Percentiles rank a stretch among this genome's conserved stretches.
phyloP scores from a whole-genome alignment of 2,329 filamentous ascomycete species.

The Hysterium pulicare region DNA sequence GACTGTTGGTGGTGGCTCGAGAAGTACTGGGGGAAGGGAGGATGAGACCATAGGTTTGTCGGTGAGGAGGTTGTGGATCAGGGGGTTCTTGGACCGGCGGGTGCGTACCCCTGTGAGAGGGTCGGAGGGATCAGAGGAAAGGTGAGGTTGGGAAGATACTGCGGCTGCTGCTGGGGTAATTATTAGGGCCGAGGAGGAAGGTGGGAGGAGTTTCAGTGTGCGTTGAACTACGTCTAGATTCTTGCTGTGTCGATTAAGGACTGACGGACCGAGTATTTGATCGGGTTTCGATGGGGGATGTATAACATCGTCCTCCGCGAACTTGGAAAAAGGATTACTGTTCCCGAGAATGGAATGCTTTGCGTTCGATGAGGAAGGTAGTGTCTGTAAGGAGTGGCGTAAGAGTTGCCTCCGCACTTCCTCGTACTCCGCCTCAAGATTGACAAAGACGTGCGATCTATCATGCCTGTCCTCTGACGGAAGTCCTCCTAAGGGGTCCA shows the following conservation, averaged over 20 bases:
- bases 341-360: constrained; percentile 16
- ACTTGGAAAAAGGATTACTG: constrained; percentile 46
- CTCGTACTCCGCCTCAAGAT: constrained; percentile 84
- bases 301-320: constrained; percentile 30
- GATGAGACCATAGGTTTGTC: constrained; percentile 92
- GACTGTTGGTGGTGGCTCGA: constrained; percentile 24
- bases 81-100: constrained; percentile 68
- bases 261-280: constrained; percentile 10
- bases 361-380: constrained; percentile 12
- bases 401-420: constrained; percentile 63
- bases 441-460: constrained; percentile 79
- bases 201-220: constrained; percentile 71
- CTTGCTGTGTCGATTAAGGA: constrained; percentile 55
- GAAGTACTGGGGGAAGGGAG: constrained; percentile 65
- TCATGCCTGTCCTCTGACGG: constrained; percentile 61
- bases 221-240: constrained; percentile 73
- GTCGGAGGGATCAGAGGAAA: constrained; percentile 17
- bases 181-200: constrained; percentile 81
- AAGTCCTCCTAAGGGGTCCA: constrained; percentile 83
- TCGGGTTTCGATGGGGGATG: constrained; percentile 9
- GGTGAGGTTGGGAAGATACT: constrained; percentile 45
- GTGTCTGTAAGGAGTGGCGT: constrained; percentile 12
- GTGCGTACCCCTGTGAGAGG: constrained; percentile 49
- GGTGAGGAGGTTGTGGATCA: constrained; percentile 93
- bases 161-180: constrained; percentile 84